Evolutionary conservation across 164 flowering plant genomes (phyloP), one percentile per base, ranked within the genome.

Genomic region (Amborella trichopoda): DNA sequence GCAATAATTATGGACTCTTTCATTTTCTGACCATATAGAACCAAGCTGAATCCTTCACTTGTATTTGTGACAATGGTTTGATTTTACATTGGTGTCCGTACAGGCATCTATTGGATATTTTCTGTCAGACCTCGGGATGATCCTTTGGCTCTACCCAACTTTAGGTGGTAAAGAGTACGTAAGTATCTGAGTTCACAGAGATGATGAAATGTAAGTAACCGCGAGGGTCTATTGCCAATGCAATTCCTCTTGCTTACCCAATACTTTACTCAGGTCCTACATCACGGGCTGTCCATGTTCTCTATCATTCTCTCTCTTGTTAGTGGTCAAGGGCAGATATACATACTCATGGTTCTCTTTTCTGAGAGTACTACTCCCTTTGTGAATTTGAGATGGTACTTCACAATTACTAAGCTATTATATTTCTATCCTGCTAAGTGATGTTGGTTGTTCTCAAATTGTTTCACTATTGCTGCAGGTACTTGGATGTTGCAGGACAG

Each of bases 71-170:
- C n/a, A n/a, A n/a, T n/a, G n/a, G n/a, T n/a, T n/a, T n/a, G n/a
- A n/a, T n/a, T n/a, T n/a, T n/a, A n/a, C n/a, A n/a, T n/a, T n/a
- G n/a, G n/a, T n/a, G n/a, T n/a, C n/a, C n/a, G 12, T 56, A 30
- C 81, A 85, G 91, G 54, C 77, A 3, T 85, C 95, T 11, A 50
- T 74, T 38, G 95, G 95, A 22, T 85, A 85, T 69, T 85, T 85
- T 53, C 59, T 85, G 16, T 38, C 79, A 12, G 95, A 85, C 55
- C 30, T 82, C 60, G 76, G 66, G 44, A 82, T 85, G 88, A 79
- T 85, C 33, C 42, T 85, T 16, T 82, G 84, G 79, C 44, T 52
- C 24, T 76, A 38, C 68, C 91, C 91, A 23, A 68, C 71, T 51
- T 62, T 85, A 53, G 95, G 95, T 46, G 88, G 95, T 44, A 22